Conservation (phyloP, 768 basidiomycete species). For the Phallus indusiatus region DNA sequence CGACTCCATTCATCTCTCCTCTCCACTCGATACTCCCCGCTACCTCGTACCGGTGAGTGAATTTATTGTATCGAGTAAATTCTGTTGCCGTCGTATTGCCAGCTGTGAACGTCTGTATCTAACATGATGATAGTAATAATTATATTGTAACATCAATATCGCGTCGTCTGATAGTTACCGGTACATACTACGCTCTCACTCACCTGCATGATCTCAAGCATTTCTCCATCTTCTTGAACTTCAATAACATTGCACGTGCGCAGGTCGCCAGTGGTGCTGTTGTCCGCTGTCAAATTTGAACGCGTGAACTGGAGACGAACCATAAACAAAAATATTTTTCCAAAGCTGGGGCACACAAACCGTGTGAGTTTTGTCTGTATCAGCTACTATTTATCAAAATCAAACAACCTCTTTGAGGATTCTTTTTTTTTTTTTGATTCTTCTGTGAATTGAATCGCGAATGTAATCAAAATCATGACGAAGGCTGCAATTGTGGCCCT, state of each 20-base stretch:
- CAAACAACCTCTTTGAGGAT: too few relatives aligned
- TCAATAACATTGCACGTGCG: slow-evolving; percentile 2
- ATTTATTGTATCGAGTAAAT: slow-evolving; percentile 38
- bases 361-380: too few relatives aligned
- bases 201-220: background rate
- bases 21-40: slow-evolving; percentile 48
- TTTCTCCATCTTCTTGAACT: background rate
- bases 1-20: slow-evolving; percentile 32
- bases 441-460: too few relatives aligned
- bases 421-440: too few relatives aligned
- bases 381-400: too few relatives aligned
- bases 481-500: too few relatives aligned
- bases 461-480: too few relatives aligned
- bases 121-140: background rate
- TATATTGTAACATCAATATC: background rate
- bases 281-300: background rate
- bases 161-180: background rate
- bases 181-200: background rate
- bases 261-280: too few relatives aligned
- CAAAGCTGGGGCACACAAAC: too few relatives aligned
- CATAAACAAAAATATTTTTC: background rate
- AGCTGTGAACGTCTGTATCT: slow-evolving; percentile 5
- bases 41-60: slow-evolving; percentile 36
- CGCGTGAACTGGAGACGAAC: background rate
- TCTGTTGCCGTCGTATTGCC: slow-evolving; percentile 34